Percentiles rank a stretch among this genome's conserved stretches.
Conservation (phyloP, 2,329 filamentous ascomycete species). For the Colletotrichum horii region DNA sequence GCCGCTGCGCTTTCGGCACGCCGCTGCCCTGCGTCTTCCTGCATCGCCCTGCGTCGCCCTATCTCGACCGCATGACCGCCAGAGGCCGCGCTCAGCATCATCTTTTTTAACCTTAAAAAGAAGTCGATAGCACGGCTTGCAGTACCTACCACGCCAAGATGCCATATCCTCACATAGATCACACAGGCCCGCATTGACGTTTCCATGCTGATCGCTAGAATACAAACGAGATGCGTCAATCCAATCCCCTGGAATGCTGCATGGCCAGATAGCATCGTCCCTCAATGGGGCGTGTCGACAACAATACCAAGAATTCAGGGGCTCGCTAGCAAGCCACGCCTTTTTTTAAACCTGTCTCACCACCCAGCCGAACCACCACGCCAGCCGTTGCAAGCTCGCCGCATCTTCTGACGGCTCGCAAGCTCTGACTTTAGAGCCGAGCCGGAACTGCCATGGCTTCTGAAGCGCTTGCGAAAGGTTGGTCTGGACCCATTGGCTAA, state of each 20-base stretch:
- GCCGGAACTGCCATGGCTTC: neutral
- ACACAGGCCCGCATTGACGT: neutral
- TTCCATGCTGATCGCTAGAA: neutral
- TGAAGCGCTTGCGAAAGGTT: neutral
- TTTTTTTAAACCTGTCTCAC: slow-evolving; percentile 1
- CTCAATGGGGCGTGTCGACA: neutral
- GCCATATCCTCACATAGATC: neutral
- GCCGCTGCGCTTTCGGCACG: neutral
- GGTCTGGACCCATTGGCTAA: neutral
- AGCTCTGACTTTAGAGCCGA: neutral
- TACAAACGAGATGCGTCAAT: neutral
- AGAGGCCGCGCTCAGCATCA: neutral
- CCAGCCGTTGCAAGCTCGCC: slow-evolving; percentile 5
- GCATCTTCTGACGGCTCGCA: neutral
- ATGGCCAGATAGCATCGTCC: neutral
- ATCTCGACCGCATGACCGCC: neutral
- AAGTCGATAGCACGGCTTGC: neutral
- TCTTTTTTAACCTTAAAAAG: neutral
- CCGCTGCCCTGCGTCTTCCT: neutral
- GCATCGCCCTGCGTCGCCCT: neutral
- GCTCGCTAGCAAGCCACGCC: neutral
- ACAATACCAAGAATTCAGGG: neutral
- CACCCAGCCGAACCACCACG: neutral
- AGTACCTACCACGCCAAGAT: neutral
- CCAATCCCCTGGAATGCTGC: neutral